Evolutionary conservation across 495 filamentous ascomycete species (phyloP).

Genomic region (Aspergillus conjunctus): DNA sequence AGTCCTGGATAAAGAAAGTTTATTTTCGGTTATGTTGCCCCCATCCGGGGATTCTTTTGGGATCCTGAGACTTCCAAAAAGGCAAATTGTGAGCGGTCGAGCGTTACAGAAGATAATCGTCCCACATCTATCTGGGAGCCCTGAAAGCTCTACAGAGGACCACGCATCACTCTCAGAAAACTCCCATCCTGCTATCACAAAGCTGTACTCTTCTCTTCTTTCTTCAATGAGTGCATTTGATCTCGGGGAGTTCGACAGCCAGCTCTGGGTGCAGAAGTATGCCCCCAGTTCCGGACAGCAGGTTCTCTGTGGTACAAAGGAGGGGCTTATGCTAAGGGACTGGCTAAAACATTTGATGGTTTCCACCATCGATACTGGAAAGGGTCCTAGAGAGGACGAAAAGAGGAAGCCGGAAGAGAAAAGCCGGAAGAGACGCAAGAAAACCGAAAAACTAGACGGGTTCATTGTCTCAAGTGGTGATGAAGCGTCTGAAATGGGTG

Average conservation of each 20-base stretch:
- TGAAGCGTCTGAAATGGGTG: conserved; percentile 73
- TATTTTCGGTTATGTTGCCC: conserved; percentile 19
- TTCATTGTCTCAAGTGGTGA: conserved; percentile 88
- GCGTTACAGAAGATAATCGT: conserved; percentile 35
- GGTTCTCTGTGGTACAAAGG: conserved; percentile 75
- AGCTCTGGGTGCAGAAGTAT: conserved; percentile 85
- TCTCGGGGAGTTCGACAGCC: conserved; percentile 68
- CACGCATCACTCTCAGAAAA: not conserved
- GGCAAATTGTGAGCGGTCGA: conserved; percentile 39
- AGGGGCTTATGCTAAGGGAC: conserved; percentile 71
- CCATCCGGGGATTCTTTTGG: not conserved
- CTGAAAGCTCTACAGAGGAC: not conserved
- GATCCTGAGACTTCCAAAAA: conserved; percentile 38
- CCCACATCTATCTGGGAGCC: conserved; percentile 36
- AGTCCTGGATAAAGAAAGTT: conserved; percentile 40
- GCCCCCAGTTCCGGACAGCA: conserved; percentile 68
- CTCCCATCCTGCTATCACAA: conserved; percentile 59
- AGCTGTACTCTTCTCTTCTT: conserved; percentile 60
- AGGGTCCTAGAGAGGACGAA: conserved; percentile 40
- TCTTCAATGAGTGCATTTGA: conserved; percentile 78
- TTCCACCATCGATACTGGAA: conserved; percentile 67
- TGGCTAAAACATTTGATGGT: conserved; percentile 83
- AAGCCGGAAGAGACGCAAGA: conserved; percentile 68
- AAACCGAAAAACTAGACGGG: conserved; percentile 69
- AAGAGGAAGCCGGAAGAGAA: conserved; percentile 45